Conservation (phyloP, 139 green algal species). For the Chlorella sp. region DNA sequence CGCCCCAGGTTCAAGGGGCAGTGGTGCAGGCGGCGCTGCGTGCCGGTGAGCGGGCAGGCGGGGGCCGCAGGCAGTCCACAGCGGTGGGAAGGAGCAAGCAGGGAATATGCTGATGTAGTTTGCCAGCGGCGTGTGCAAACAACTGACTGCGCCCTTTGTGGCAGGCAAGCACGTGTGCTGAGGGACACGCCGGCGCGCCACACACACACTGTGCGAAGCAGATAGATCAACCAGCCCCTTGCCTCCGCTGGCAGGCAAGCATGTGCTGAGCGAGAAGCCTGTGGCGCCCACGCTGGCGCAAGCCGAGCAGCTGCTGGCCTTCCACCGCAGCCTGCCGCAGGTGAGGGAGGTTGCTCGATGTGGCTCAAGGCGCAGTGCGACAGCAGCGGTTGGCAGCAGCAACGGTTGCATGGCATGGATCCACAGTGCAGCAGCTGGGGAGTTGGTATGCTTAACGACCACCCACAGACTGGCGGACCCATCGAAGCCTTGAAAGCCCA, state of each 20-base stretch:
- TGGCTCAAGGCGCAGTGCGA: not conserved
- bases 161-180: too few species aligned
- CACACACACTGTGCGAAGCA: too few species aligned
- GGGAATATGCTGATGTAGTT: too few species aligned
- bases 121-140: too few species aligned
- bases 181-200: too few species aligned
- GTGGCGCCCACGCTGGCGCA: constrained; percentile 7
- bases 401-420: not conserved
- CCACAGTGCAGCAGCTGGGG: too few species aligned
- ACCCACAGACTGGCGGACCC: too few species aligned
- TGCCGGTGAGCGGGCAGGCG: not conserved
- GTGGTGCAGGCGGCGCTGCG: constrained; percentile 16
- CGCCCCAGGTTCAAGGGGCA: not conserved
- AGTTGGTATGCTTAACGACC: too few species aligned
- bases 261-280: constrained; percentile 33
- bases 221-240: too few species aligned
- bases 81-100: not conserved
- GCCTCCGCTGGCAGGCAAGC: too few species aligned
- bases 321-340: constrained; percentile 14
- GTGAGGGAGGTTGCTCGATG: not conserved
- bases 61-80: not conserved
- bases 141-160: too few species aligned
- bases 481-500: too few species aligned
- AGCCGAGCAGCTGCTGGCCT: constrained; percentile 22
- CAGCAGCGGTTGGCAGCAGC: not conserved